phyloP scores from a whole-genome alignment of 768 basidiomycete species.

The Boletellus ananiceps region DNA sequence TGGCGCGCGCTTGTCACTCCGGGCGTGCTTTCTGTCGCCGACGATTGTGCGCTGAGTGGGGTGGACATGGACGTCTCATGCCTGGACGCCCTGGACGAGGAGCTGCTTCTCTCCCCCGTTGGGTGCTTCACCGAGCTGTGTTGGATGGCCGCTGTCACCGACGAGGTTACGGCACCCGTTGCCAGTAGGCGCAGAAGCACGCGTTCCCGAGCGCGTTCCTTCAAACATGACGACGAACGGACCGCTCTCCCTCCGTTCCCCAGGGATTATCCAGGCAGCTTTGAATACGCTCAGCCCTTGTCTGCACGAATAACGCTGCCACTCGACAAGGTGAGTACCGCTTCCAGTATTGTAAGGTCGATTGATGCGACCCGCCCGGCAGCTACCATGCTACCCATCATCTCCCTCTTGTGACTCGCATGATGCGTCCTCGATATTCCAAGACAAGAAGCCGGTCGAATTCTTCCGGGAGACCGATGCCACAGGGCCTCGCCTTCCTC shows the following conservation, averaged over 20 bases:
- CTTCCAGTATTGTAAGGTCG: too few relatives aligned
- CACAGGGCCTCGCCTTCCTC: constrained; percentile 9
- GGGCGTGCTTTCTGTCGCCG: constrained; percentile 10
- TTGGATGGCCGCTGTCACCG: constrained; percentile 34
- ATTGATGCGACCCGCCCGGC: background rate
- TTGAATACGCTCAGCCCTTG: constrained; percentile 9
- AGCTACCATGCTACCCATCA: constrained; percentile 9
- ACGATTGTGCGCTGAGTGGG: constrained; percentile 27
- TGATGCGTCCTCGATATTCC: constrained; percentile 6
- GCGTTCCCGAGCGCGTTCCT: constrained; percentile 14
- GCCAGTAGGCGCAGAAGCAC: background rate
- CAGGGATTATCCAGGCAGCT: constrained; percentile 7
- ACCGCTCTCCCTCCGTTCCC: background rate
- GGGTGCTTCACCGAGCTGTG: constrained; percentile 39
- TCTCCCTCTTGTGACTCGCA: constrained; percentile 9
- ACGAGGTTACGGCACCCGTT: constrained; percentile 14
- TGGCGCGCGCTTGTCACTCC: constrained; percentile 3
- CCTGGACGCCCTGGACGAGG: constrained; percentile 36
- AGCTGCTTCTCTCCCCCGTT: constrained; percentile 36
- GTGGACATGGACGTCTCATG: constrained; percentile 35
- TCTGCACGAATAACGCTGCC: constrained; percentile 20
- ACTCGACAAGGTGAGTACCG: constrained; percentile 11
- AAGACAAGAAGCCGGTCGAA: constrained; percentile 9
- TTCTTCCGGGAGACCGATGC: constrained; percentile 18
- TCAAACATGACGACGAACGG: constrained; percentile 7